A percentile compares a stretch with the other conserved stretches of the same genome.
Conservation (phyloP, 2,329 filamentous ascomycete species). For the Fusarium nelsonii region DNA sequence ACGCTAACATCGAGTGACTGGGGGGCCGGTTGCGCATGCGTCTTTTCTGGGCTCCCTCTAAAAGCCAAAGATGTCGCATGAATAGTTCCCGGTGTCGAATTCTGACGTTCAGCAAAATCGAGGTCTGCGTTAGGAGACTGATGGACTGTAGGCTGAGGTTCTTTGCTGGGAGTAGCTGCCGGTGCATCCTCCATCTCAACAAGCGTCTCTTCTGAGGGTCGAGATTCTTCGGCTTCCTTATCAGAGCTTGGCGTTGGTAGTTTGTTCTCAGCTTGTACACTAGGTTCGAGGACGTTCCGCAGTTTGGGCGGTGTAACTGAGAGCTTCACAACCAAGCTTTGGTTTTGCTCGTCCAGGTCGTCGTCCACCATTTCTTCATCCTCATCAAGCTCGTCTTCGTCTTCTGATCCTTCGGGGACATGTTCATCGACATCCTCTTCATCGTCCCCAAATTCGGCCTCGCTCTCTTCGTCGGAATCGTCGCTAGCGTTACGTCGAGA, state of each 20-base stretch:
- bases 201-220: constrained; percentile 24
- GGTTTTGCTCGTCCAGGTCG: constrained; percentile 61
- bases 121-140: constrained; percentile 29
- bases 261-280: constrained; percentile 40
- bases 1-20: constrained; percentile 52
- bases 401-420: constrained; percentile 70
- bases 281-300: constrained; percentile 48
- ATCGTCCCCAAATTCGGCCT: constrained; percentile 81
- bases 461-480: constrained; percentile 75
- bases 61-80: constrained; percentile 66
- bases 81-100: constrained; percentile 51
- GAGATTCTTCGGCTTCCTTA: constrained; percentile 30
- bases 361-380: constrained; percentile 68
- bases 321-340: constrained; percentile 82
- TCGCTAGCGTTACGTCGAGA: constrained; percentile 62
- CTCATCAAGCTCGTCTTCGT: constrained; percentile 70
- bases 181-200: constrained; percentile 49
- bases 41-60: constrained; percentile 72
- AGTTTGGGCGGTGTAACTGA: constrained; percentile 61
- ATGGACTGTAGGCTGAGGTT: neutral
- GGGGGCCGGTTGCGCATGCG: constrained; percentile 51
- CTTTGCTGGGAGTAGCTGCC: constrained; percentile 12
- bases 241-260: constrained; percentile 42
- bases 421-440: constrained; percentile 78
- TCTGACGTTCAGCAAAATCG: constrained; percentile 24